phyloP scores from a whole-genome alignment of 495 filamentous ascomycete species.

The Tuber borchii region DNA sequence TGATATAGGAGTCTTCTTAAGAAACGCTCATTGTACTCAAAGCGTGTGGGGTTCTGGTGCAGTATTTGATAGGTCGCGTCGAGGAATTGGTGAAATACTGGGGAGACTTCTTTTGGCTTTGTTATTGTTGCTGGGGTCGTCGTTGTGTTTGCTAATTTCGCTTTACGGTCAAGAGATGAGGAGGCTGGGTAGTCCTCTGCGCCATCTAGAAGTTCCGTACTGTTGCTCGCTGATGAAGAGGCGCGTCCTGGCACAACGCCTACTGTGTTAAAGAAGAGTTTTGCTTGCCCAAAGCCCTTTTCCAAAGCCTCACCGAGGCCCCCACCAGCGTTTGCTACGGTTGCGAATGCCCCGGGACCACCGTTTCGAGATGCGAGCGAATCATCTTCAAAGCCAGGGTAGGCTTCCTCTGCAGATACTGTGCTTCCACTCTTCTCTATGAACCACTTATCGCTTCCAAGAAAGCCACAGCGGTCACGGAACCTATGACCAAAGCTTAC shows the following conservation, averaged over 20 bases:
- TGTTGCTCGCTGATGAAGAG: conserved; percentile 13
- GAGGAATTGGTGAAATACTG: conserved; percentile 96
- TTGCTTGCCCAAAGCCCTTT: conserved; percentile 78
- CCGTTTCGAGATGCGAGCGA: conserved; percentile 15
- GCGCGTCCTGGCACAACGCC: conserved; percentile 34
- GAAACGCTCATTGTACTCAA: conserved; percentile 97
- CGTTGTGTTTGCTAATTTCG: conserved; percentile 22
- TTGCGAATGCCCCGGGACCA: conserved; percentile 8
- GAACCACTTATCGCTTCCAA: conserved; percentile 95
- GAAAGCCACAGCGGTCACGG: conserved; percentile 72
- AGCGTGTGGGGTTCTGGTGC: conserved; percentile 77
- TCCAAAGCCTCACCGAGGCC: conserved; percentile 64
- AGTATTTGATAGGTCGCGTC: conserved; percentile 91
- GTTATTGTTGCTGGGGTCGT: conserved; percentile 33
- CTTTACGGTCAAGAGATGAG: conserved; percentile 25
- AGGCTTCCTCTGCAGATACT: conserved; percentile 21
- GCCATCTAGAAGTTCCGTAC: conserved; percentile 23
- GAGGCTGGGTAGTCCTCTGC: conserved; percentile 19
- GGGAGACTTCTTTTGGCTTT: conserved; percentile 72
- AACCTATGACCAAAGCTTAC: conserved; percentile 98
- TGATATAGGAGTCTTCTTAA: conserved; percentile 86
- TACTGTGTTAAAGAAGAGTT: conserved; percentile 69
- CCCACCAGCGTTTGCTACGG: conserved; percentile 39
- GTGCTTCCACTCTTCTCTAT: conserved; percentile 43
- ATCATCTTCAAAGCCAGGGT: conserved; percentile 22